Conservation (phyloP, 2,329 filamentous ascomycete species). For the Fusarium setosum region DNA sequence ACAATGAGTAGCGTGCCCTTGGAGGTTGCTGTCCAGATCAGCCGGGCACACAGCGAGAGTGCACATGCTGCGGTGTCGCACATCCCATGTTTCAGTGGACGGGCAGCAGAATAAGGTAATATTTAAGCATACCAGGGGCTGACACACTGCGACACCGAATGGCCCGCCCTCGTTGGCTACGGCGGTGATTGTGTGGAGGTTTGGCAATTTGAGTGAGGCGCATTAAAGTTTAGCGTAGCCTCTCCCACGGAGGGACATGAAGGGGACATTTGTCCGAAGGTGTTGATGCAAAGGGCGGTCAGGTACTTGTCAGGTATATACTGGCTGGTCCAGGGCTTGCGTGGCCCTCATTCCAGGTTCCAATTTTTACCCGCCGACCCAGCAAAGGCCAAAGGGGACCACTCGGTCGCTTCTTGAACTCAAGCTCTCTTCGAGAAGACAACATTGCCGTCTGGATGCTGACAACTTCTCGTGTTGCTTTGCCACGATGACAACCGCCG, state of each 20-base stretch:
- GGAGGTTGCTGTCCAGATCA: too few species aligned
- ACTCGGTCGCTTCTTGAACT: background rate
- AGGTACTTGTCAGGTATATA: background rate
- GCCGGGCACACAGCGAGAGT: background rate
- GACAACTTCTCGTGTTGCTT: background rate
- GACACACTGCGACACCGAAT: background rate
- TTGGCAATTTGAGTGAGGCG: constrained; percentile 16
- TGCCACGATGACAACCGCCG: too few species aligned
- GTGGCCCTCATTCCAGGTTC: constrained; percentile 15
- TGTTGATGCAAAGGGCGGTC: fast-evolving
- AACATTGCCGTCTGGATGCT: too few species aligned
- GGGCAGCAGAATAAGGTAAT: constrained; percentile 41
- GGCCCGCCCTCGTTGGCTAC: constrained; percentile 9
- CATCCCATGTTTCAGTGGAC: constrained; percentile 28
- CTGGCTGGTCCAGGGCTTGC: constrained; percentile 24
- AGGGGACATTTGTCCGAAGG: background rate
- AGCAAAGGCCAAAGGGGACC: background rate
- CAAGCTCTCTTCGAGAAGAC: too few species aligned
- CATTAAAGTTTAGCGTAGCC: constrained; percentile 40
- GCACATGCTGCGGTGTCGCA: background rate
- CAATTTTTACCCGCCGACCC: too few species aligned
- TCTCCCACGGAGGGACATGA: background rate
- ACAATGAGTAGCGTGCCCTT: too few species aligned
- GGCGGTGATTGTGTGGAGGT: constrained; percentile 9
- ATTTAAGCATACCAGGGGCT: constrained; percentile 44